These are phyloP conservation scores for Amanita brunnescens DNA, from an alignment of 768 basidiomycete genomes.

Conservation along the genomic window DNA sequence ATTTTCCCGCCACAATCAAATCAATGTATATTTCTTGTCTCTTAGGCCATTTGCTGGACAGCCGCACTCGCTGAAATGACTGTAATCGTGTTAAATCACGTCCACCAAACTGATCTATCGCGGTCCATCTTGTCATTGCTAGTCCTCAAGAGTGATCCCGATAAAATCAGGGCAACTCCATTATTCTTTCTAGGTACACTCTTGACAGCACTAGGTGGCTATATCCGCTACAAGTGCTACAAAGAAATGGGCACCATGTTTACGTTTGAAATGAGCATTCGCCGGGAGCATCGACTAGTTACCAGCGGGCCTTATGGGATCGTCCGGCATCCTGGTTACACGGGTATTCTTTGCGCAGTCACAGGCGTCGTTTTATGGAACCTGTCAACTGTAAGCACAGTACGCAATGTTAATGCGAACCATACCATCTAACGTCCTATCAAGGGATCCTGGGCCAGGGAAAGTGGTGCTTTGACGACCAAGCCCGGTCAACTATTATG, in stretches of 20 bases:
- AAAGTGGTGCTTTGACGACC: slow-evolving; percentile 30
- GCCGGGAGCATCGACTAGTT: slow-evolving; percentile 35
- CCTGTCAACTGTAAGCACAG: slow-evolving; percentile 23
- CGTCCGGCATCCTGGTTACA: slow-evolving; percentile 46
- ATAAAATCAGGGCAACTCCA: not conserved
- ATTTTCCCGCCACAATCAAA: not conserved
- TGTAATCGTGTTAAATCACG: not conserved
- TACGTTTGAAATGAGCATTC: slow-evolving; percentile 45
- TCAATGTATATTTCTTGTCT: not conserved
- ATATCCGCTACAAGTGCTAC: slow-evolving; percentile 35
- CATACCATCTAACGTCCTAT: not conserved
- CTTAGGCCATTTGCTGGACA: slow-evolving; percentile 5
- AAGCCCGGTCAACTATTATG: slow-evolving; percentile 21
- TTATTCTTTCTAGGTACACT: slow-evolving; percentile 28
- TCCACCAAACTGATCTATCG: not conserved
- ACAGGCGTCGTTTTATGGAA: slow-evolving; percentile 28
- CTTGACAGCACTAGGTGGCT: slow-evolving; percentile 31
- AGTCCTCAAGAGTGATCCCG: not conserved
- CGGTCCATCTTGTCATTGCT: slow-evolving; percentile 1
- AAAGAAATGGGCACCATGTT: slow-evolving; percentile 37
- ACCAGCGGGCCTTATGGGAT: slow-evolving; percentile 38
- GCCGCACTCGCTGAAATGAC: slow-evolving; percentile 2
- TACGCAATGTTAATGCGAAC: not conserved
- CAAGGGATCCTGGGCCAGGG: slow-evolving; percentile 38
- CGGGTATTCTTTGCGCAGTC: slow-evolving; percentile 29